Base-by-base conservation (phyloP, 1,284 basidiomycete genomes). In the Rhodotorula glutinis region DNA sequence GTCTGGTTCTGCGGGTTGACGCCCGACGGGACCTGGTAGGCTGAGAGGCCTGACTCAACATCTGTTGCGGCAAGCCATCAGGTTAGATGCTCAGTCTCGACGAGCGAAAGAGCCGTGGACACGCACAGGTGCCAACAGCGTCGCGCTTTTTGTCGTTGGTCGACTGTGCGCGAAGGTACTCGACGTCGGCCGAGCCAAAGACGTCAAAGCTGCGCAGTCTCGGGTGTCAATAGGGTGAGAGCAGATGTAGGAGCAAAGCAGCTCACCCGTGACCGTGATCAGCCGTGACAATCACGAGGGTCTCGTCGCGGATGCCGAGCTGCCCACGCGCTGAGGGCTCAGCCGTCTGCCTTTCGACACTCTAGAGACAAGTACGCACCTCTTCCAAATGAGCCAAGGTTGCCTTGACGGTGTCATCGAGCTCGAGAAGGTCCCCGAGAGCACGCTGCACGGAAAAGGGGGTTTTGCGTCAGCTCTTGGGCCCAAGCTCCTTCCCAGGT, bases 231-330 rank as follows among this genome's bases (percentile, higher is more conserved):
- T n/a, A n/a, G n/a, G n/a, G n/a, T n/a, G n/a, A 46, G 30, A 41
- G 43, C 44, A 10, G 41, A 23, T 11, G 2, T 21, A 38, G 3
- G 16, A 30, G 49, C 38, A 57, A 40, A 13, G 19, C 46, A 43
- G 53, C 30, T 53, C 62, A 64, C 63, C 75, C 74, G 61, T 75
- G 74, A 25, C 76, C 80, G 73, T 82, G 80, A 70, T 81, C 80
- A 25, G 79, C 79, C 4, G 80, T 82, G 57, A 80, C 77, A 53
- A 81, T 72, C 57, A 82, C 70, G 30, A 81, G 77, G 10, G 81
- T 82, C 30, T 81, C 74, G 27, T 82, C 78, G 46, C 76, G 74
- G 70, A 79, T 76, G 53, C 80, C 80, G 52, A 80, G 79, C 75
- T 79, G 67, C 67, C 77, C 5, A 75, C 19, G 4, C 7, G 27